A percentile compares a stretch with the other conserved stretches of the same genome.
phyloP scores from a whole-genome alignment of 2,329 filamentous ascomycete species.

The Thermochaetoides dissita region DNA sequence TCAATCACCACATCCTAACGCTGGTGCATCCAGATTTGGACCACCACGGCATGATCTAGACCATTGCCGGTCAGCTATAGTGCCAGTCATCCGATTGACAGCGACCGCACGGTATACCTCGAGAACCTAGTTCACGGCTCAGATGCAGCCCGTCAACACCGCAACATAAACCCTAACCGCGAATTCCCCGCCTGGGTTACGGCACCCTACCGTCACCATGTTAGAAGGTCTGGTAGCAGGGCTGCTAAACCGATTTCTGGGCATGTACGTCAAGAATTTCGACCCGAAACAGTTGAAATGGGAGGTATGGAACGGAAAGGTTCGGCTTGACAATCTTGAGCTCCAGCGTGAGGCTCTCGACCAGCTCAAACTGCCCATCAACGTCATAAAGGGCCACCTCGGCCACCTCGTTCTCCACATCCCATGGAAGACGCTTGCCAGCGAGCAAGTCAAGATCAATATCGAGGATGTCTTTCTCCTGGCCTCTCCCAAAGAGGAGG shows the following conservation, averaged over 20 bases:
- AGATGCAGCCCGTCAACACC: conserved; percentile 19
- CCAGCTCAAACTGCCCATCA: conserved; percentile 89
- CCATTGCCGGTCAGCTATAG: no score
- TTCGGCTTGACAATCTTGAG: conserved; percentile 85
- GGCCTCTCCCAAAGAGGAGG: conserved; percentile 88
- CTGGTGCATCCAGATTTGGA: no score
- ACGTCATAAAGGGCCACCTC: conserved; percentile 89
- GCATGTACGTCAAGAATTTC: conserved; percentile 99
- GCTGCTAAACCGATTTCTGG: conserved; percentile 95
- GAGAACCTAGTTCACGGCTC: conserved; percentile 1
- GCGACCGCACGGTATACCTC: no score
- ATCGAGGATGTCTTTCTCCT: conserved; percentile 96
- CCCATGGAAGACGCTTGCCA: conserved; percentile 92
- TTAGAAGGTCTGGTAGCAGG: conserved; percentile 94
- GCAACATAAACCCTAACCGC: conserved; percentile 16
- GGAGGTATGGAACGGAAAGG: conserved; percentile 97
- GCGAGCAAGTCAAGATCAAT: conserved; percentile 84
- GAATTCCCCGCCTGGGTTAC: conserved; percentile 55
- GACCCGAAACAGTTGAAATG: conserved; percentile 96
- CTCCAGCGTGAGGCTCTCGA: conserved; percentile 89
- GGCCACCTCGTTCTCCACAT: conserved; percentile 85
- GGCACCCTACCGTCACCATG: conserved; percentile 56
- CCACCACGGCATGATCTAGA: no score
- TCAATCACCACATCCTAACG: no score
- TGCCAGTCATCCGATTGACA: no score